These are phyloP conservation scores for Theileria equi DNA, from an alignment of 169 alveolate genomes.

Conservation along the genomic window DNA sequence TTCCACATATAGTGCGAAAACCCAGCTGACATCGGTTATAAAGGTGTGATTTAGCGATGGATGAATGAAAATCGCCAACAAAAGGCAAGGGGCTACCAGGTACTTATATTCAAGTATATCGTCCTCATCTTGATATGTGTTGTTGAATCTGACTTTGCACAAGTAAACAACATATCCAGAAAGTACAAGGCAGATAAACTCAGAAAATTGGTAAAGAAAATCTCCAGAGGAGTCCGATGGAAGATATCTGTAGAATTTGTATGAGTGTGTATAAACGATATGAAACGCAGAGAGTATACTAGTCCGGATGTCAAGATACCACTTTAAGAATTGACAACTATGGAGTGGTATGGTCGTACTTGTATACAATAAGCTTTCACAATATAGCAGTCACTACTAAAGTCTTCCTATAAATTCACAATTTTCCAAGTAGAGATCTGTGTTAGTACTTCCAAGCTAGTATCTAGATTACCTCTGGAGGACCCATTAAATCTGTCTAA, in stretches of 20 bases:
- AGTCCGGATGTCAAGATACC: neutral
- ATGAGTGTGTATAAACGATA: neutral
- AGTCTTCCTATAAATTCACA: too few relatives aligned
- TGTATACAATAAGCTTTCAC: too few relatives aligned
- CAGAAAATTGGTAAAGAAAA: slow-evolving; percentile 89
- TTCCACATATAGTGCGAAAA: slow-evolving; percentile 89
- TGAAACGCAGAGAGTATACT: neutral
- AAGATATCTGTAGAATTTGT: slow-evolving; percentile 70
- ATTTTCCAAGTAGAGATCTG: too few relatives aligned
- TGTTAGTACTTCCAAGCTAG: too few relatives aligned
- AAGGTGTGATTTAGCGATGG: slow-evolving; percentile 84
- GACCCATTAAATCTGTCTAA: too few relatives aligned
- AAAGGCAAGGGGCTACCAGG: slow-evolving; percentile 77
- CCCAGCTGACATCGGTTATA: slow-evolving; percentile 83
- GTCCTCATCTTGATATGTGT: slow-evolving; percentile 77
- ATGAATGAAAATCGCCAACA: slow-evolving; percentile 85
- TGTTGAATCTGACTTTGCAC: slow-evolving; percentile 77
- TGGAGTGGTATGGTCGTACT: too few relatives aligned
- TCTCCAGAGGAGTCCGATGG: slow-evolving; percentile 93
- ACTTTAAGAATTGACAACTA: slow-evolving; percentile 10
- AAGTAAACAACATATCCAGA: slow-evolving; percentile 81
- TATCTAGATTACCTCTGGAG: too few relatives aligned
- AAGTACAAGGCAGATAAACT: slow-evolving; percentile 78
- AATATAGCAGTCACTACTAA: too few relatives aligned
- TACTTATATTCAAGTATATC: slow-evolving; percentile 80